Conservation (phyloP, 2,329 filamentous ascomycete genomes). For the Penicillium sp. region DNA sequence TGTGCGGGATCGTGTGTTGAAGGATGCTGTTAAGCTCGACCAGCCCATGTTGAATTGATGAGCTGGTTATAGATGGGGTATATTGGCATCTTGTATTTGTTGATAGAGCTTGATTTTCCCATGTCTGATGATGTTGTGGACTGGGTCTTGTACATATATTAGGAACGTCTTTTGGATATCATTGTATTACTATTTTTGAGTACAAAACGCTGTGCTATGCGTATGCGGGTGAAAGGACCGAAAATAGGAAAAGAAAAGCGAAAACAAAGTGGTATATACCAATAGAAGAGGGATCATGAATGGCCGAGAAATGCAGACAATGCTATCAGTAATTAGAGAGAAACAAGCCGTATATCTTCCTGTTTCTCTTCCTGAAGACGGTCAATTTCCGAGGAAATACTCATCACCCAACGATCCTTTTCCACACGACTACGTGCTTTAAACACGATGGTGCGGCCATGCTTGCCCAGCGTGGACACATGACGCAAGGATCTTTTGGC, state of each 20-base stretch:
- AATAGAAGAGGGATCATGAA: conserved; percentile 1
- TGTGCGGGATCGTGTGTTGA: conserved; percentile 39
- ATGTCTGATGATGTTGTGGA: background rate
- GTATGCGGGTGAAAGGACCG: background rate
- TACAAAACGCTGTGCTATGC: background rate
- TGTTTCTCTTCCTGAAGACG: conserved; percentile 49
- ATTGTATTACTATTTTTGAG: conserved; percentile 21
- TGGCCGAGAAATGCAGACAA: conserved; percentile 5
- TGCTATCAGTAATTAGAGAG: conserved; percentile 12
- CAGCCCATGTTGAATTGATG: conserved; percentile 26
- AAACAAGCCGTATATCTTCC: conserved; percentile 53
- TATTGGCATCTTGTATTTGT: conserved; percentile 3
- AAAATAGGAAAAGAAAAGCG: background rate
- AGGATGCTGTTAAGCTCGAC: conserved; percentile 40
- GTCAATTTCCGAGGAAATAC: conserved; percentile 66
- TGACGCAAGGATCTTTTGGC: conserved; percentile 53
- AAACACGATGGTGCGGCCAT: conserved; percentile 65
- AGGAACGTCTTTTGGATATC: conserved; percentile 5
- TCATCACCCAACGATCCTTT: conserved; percentile 67
- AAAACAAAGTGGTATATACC: background rate
- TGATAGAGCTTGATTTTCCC: conserved; percentile 4
- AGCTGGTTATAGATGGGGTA: background rate
- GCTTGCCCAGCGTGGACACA: conserved; percentile 61
- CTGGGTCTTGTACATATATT: conserved; percentile 14
- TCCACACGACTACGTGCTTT: conserved; percentile 64